phyloP scores from a whole-genome alignment of 2,329 filamentous ascomycete genomes.

The Epichloe coenophiala region DNA sequence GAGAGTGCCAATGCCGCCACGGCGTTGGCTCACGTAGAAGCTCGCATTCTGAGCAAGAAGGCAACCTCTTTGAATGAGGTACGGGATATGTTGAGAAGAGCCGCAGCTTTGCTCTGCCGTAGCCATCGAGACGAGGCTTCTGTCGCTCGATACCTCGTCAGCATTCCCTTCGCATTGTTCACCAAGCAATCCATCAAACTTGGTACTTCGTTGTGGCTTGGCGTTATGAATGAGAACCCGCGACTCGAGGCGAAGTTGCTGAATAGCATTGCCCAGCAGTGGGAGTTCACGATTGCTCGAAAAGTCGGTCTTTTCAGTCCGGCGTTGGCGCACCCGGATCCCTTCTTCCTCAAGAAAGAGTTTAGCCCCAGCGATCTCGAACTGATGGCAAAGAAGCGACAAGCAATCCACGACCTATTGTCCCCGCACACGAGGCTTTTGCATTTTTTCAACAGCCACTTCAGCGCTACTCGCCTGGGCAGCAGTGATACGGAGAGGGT shows the following conservation, averaged over 20 bases:
- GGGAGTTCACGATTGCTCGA: conserved; percentile 71
- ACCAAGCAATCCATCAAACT: conserved; percentile 92
- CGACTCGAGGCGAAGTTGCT: conserved; percentile 75
- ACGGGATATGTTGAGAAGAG: conserved; percentile 68
- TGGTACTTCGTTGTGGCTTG: conserved; percentile 90
- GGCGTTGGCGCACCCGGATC: conserved; percentile 61
- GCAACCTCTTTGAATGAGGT: conserved; percentile 60
- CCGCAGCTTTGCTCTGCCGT: conserved; percentile 75
- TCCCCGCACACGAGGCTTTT: conserved; percentile 75
- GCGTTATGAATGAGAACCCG: conserved; percentile 92
- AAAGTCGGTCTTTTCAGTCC: conserved; percentile 71
- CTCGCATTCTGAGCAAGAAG: conserved; percentile 54
- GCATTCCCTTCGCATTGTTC: conserved; percentile 85
- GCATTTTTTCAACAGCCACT: conserved; percentile 87
- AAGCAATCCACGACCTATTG: conserved; percentile 67
- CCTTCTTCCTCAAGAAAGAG: conserved; percentile 83
- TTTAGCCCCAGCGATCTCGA: conserved; percentile 83
- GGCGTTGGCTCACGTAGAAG: conserved; percentile 60
- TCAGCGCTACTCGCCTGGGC: conserved; percentile 79
- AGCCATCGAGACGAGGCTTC: conserved; percentile 61
- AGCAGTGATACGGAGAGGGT: conserved; percentile 69
- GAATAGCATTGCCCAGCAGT: conserved; percentile 76
- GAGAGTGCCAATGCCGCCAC: conserved; percentile 47
- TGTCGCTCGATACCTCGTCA: conserved; percentile 76
- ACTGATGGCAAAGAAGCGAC: conserved; percentile 59